phyloP scores from a whole-genome alignment of 2,329 filamentous ascomycete genomes.

The Penicillium sp. region DNA sequence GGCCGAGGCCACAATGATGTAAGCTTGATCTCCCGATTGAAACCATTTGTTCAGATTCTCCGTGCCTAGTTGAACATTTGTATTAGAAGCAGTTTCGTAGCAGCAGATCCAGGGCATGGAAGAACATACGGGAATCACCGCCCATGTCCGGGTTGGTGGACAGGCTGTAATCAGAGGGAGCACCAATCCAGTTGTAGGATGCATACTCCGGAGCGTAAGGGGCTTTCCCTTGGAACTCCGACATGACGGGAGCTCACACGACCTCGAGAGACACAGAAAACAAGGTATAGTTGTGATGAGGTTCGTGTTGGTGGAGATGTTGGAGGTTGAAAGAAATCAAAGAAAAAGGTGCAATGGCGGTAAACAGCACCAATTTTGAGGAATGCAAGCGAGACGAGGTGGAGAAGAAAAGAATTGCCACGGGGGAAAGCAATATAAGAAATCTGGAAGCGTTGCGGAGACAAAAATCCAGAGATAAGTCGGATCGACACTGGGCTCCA shows the following conservation, averaged over 20 bases:
- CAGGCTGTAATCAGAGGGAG: slow-evolving; percentile 39
- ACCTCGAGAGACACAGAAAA: slow-evolving; percentile 1
- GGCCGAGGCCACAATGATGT: slow-evolving; percentile 80
- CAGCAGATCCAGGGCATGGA: not conserved
- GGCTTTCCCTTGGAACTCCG: slow-evolving; percentile 26
- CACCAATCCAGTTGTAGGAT: slow-evolving; percentile 47
- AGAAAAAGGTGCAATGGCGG: not conserved
- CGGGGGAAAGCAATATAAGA: slow-evolving; percentile 22
- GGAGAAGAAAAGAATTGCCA: slow-evolving; percentile 20
- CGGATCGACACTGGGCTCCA: slow-evolving; percentile 22
- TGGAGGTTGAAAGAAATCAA: not conserved
- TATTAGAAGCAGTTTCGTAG: slow-evolving; percentile 1
- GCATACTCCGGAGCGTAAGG: slow-evolving; percentile 41
- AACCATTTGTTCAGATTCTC: slow-evolving; percentile 97
- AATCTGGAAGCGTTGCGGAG: slow-evolving; percentile 12
- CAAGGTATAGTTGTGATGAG: not conserved
- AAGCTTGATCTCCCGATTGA: slow-evolving; percentile 83
- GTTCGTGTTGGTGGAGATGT: slow-evolving; percentile 3
- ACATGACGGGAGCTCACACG: slow-evolving; percentile 18
- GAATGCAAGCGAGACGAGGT: slow-evolving; percentile 4
- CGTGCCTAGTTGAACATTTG: slow-evolving; percentile 50
- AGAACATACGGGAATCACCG: slow-evolving; percentile 68
- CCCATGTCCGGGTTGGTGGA: slow-evolving; percentile 56
- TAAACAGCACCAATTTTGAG: slow-evolving; percentile 5
- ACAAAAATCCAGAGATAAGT: slow-evolving; percentile 12